These are phyloP conservation scores for Paraphaeosphaeria sporulosa DNA, from an alignment of 2,329 filamentous ascomycete species.

Conservation along the genomic window DNA sequence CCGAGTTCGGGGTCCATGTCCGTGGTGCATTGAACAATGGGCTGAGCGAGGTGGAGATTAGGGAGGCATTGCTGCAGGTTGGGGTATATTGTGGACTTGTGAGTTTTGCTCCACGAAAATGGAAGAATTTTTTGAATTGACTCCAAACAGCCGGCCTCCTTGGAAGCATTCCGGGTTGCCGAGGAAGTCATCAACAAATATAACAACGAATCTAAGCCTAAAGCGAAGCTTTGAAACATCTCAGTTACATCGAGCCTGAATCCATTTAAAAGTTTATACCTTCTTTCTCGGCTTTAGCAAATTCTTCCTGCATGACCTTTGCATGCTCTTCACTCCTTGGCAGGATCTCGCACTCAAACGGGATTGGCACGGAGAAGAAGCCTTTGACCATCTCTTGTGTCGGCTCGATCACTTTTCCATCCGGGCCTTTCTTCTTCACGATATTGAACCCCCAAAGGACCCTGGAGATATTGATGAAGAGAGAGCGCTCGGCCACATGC, in stretches of 20 bases:
- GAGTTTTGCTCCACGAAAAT: slow-evolving; percentile 2
- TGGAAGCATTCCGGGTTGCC: slow-evolving; percentile 37
- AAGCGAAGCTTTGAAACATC: slow-evolving; percentile 21
- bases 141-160: not conserved
- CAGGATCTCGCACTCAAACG: slow-evolving; percentile 41
- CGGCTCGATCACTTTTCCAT: slow-evolving; percentile 36
- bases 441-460: slow-evolving; percentile 48
- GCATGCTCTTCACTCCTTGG: slow-evolving; percentile 34
- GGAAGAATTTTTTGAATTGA: not conserved
- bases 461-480: slow-evolving; percentile 46
- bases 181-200: slow-evolving; percentile 56
- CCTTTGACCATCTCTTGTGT: slow-evolving; percentile 38
- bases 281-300: slow-evolving; percentile 31
- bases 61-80: slow-evolving; percentile 59
- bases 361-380: slow-evolving; percentile 42
- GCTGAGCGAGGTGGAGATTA: slow-evolving; percentile 65
- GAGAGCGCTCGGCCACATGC: slow-evolving; percentile 47
- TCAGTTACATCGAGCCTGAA: no score
- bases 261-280: slow-evolving; percentile 17
- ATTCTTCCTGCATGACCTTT: slow-evolving; percentile 32
- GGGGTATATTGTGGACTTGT: slow-evolving; percentile 57
- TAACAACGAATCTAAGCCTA: slow-evolving; percentile 40
- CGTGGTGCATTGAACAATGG: slow-evolving; percentile 68
- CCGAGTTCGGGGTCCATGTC: slow-evolving; percentile 65
- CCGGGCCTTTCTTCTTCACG: slow-evolving; percentile 30